Percentiles rank a stretch among this genome's conserved stretches.
These are phyloP conservation scores for Leccinum rimulosum DNA, from an alignment of 768 basidiomycete genomes.

Conservation along the genomic window DNA sequence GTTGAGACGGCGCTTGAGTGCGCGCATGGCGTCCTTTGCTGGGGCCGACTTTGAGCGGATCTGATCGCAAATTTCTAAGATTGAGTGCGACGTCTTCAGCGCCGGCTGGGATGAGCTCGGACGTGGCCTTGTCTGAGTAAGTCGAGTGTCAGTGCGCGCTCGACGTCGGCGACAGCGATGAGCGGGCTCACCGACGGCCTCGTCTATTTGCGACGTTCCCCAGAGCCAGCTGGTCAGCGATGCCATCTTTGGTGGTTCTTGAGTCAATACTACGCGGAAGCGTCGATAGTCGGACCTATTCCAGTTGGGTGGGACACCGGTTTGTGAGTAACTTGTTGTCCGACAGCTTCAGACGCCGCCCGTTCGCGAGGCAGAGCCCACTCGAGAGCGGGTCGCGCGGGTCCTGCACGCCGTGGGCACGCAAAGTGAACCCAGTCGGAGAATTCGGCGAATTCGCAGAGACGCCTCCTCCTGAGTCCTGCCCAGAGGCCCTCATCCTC, in stretches of 20 bases:
- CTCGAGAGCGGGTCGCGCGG: not conserved
- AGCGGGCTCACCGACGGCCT: constrained; percentile 66
- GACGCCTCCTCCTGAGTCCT: no score
- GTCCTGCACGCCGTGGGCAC: not conserved
- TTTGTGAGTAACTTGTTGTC: no score
- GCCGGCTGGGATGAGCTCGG: constrained; percentile 79
- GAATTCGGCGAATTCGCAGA: no score
- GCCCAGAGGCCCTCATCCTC: no score
- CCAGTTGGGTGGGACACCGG: no score
- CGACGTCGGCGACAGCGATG: constrained; percentile 1
- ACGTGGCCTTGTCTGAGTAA: constrained; percentile 88
- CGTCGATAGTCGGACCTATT: no score
- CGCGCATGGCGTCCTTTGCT: constrained; percentile 85
- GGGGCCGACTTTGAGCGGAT: constrained; percentile 88
- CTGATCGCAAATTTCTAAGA: constrained; percentile 93
- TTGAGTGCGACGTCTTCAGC: constrained; percentile 89
- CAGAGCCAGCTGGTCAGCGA: constrained; percentile 69
- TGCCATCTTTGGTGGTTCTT: constrained; percentile 42
- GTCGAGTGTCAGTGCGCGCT: constrained; percentile 13
- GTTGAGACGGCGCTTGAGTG: constrained; percentile 80
- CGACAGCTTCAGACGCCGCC: not conserved
- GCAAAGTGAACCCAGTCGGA: no score
- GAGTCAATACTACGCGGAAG: not conserved
- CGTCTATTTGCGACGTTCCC: constrained; percentile 82
- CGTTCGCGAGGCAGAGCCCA: not conserved